These are phyloP conservation scores for Anisodus tanguticus DNA, from an alignment of 257 asterid genomes.

Conservation along the genomic window DNA sequence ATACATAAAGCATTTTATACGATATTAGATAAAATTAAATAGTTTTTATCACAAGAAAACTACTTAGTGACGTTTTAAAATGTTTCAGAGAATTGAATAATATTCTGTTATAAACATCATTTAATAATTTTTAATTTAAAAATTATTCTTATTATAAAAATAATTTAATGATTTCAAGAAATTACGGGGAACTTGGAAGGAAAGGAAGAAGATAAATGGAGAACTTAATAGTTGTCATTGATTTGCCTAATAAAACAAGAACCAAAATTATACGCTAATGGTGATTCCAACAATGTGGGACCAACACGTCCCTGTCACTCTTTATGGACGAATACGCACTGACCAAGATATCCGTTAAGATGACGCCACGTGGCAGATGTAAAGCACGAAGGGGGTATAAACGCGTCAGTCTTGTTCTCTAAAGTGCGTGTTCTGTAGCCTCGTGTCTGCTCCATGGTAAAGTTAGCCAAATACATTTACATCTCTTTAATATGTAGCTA, in stretches of 20 bases:
- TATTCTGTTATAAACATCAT: too few relatives aligned
- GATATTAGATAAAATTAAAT: too few relatives aligned
- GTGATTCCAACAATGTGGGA: constrained; percentile 1
- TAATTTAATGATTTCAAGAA: too few relatives aligned
- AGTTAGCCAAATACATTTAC: too few relatives aligned
- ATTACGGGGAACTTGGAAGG: neutral
- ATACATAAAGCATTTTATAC: too few relatives aligned
- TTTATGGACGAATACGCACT: neutral
- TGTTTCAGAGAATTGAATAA: too few relatives aligned
- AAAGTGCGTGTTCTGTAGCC: neutral
- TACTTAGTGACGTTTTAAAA: too few relatives aligned
- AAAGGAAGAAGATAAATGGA: too few relatives aligned
- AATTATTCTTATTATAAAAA: too few relatives aligned
- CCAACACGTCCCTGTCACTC: neutral
- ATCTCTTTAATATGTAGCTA: too few relatives aligned
- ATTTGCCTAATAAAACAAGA: constrained; percentile 11
- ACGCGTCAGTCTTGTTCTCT: constrained; percentile 19
- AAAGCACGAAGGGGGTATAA: neutral
- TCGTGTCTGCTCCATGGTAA: neutral
- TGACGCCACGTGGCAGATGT: neutral
- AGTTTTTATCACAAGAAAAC: too few relatives aligned
- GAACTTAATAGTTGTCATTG: neutral
- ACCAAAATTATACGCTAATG: neutral
- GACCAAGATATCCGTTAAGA: neutral
- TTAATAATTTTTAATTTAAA: too few relatives aligned